Evolutionary conservation across 73 alveolate genomes (phyloP), one percentile per base, ranked within the genome.

Genomic region (Paramecium bursaria): DNA sequence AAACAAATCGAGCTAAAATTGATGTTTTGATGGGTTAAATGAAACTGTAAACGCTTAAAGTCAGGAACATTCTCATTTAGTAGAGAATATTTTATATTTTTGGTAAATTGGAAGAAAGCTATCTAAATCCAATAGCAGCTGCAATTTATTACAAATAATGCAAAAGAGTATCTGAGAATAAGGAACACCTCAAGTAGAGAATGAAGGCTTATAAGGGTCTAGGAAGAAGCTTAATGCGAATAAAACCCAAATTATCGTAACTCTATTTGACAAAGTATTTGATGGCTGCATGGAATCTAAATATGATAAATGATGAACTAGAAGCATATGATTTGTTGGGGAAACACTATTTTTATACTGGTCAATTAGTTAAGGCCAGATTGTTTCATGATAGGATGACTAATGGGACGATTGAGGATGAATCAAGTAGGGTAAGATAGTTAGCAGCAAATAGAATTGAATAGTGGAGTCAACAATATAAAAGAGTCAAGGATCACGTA

Each of bases 231-330:
- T 19, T 67, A 31, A 25, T 67, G 2, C 33, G 82, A 42, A 47
- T 67, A 1, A 39, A 57, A 67, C 82, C 82, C 4, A 35, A 31
- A 67, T 67, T 67, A 42, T 19, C 60, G 14, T 47, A 67, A 47
- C 9, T 67, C n/a, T 67, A 67, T 42, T 67, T 67, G 19, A 67
- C 82, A 0, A 67, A 67, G 44, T 67, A 67, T 42, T 42, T 67
- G 2, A 67, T 67, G 82, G 33, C 82, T 15, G 82, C 82, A 2
- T 67, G 82, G 82, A 67, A 67, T 17, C 27, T 67, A n/a, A 67
- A 67, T 21, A 57, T 39, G 11, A 67, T 39, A 26, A 67, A 67
- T 67, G 50, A 67, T 21, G 82, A 67, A 67, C 23, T 67, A 0
- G 33, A 35, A 25, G 82, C 82, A 6, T 67, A 67, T 42, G 82